Evolutionary conservation across 192 early-diverging fungal genomes (phyloP).

Genomic region (Haplosporangium gracile): DNA sequence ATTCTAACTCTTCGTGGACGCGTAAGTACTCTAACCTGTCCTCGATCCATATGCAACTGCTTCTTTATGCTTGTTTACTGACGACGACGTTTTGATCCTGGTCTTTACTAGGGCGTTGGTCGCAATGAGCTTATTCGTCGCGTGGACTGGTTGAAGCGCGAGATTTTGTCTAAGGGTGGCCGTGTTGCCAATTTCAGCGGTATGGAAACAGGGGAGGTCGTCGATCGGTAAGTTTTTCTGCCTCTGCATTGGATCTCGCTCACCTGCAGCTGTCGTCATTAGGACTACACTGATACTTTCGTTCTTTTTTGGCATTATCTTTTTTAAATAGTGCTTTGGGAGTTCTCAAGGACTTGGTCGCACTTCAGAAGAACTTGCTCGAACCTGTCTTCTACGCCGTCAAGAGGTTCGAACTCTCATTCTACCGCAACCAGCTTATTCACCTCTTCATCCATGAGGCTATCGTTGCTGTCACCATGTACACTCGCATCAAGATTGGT

Average conservation of each 20-base stretch:
- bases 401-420: slow-evolving; percentile 85
- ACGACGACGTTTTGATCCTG: background rate
- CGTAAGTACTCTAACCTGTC: slow-evolving; percentile 62
- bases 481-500: slow-evolving; percentile 83
- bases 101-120: slow-evolving; percentile 64
- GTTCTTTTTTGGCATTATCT: background rate
- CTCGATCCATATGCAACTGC: background rate
- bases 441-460: slow-evolving; percentile 62
- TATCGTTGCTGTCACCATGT: slow-evolving; percentile 81
- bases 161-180: slow-evolving; percentile 78
- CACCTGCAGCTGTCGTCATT: background rate
- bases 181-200: slow-evolving; percentile 83
- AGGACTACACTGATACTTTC: background rate
- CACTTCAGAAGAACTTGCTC: slow-evolving; percentile 79
- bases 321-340: slow-evolving; percentile 63
- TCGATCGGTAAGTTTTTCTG: slow-evolving; percentile 70
- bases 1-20: slow-evolving; percentile 86
- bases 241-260: background rate
- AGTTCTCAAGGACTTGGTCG: slow-evolving; percentile 82
- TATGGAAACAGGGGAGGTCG: slow-evolving; percentile 77
- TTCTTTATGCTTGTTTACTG: background rate
- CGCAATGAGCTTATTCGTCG: slow-evolving; percentile 79
- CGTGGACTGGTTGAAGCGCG: slow-evolving; percentile 76
- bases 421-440: slow-evolving; percentile 87
- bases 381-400: slow-evolving; percentile 87